These are phyloP conservation scores for Pleurotus giganteus DNA, from an alignment of 768 basidiomycete species.

Conservation along the genomic window DNA sequence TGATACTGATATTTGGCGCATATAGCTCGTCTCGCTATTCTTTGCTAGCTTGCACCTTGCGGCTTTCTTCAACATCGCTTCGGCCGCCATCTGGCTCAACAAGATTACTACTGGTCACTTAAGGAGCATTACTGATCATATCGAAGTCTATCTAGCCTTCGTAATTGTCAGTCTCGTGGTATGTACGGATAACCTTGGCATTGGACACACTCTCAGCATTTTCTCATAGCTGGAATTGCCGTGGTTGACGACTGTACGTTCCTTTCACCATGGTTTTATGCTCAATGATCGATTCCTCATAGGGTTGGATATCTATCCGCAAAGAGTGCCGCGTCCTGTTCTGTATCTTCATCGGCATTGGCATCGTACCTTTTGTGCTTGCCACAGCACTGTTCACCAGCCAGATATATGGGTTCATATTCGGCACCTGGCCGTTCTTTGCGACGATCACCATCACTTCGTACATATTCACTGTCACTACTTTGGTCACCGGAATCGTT, in stretches of 20 bases:
- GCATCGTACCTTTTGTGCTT: not conserved
- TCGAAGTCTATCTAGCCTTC: constrained; percentile 35
- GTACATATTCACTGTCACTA: constrained; percentile 37
- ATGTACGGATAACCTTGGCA: constrained; percentile 15
- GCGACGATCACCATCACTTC: constrained; percentile 42
- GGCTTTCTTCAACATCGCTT: constrained; percentile 46
- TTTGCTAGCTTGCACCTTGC: constrained; percentile 47
- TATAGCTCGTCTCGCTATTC: constrained; percentile 46
- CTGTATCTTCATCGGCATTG: constrained; percentile 33
- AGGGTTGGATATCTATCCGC: constrained; percentile 52
- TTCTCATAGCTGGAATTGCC: constrained; percentile 37
- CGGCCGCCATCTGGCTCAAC: constrained; percentile 47
- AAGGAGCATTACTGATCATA: constrained; percentile 30
- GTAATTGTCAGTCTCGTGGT: constrained; percentile 41
- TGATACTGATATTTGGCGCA: not conserved
- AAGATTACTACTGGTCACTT: constrained; percentile 39
- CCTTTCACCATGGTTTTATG: not conserved
- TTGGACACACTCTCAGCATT: not conserved
- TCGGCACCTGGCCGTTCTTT: constrained; percentile 46
- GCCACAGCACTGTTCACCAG: constrained; percentile 19
- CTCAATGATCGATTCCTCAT: not conserved
- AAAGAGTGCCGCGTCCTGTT: constrained; percentile 40
- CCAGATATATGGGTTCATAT: constrained; percentile 37
- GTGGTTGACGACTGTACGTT: constrained; percentile 44
- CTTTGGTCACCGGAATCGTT: constrained; percentile 41